phyloP scores from a whole-genome alignment of 139 green algal genomes.

The Chlamydomonas applanata region DNA sequence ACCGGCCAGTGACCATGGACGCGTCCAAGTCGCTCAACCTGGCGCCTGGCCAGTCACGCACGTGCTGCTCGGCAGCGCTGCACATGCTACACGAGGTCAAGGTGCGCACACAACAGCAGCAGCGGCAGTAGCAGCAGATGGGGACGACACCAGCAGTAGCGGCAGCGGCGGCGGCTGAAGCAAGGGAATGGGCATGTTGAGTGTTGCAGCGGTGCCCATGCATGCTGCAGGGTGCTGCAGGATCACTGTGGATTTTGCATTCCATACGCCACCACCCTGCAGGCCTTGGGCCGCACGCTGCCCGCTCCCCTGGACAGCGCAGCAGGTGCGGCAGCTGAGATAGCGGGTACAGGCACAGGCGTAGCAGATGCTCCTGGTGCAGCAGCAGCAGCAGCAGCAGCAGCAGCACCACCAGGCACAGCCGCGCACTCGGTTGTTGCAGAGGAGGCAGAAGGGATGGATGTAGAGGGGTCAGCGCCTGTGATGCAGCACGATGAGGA shows the following conservation, averaged over 20 bases:
- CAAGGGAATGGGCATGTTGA: no score
- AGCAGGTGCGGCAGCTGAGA: neutral
- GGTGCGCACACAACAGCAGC: no score
- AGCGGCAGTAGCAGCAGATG: no score
- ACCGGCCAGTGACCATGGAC: slow-evolving; percentile 17
- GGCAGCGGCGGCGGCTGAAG: no score
- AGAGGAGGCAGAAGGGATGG: slow-evolving; percentile 6
- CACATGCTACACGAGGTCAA: slow-evolving; percentile 22
- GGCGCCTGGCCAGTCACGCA: slow-evolving; percentile 1
- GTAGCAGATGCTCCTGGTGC: neutral
- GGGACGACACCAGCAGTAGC: no score
- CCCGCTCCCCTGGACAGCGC: no score
- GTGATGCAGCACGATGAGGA: no score
- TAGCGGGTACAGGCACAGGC: neutral
- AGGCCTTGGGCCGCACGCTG: no score
- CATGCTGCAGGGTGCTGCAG: no score
- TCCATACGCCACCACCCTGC: no score
- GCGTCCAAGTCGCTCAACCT: slow-evolving; percentile 57
- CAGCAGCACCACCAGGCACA: slow-evolving; percentile 4
- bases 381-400: slow-evolving; percentile 7
- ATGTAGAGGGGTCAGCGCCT: neutral
- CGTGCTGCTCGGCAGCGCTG: slow-evolving; percentile 42
- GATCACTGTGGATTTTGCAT: no score
- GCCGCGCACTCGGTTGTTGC: neutral
- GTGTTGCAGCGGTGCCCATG: no score